phyloP scores from a whole-genome alignment of 2,329 filamentous ascomycete species.

The Aspergillus tamarii region DNA sequence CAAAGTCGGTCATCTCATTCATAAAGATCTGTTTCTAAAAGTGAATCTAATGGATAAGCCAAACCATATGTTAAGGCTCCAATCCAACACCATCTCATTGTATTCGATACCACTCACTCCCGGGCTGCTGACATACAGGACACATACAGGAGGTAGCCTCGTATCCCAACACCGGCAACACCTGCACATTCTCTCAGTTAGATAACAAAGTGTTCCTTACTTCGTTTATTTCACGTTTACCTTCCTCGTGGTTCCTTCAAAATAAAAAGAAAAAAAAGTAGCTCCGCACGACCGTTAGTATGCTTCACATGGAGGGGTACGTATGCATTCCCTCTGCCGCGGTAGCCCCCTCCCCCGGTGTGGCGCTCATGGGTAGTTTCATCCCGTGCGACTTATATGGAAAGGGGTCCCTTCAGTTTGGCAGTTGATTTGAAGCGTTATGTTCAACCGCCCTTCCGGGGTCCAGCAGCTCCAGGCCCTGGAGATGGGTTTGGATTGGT shows the following conservation, averaged over 20 bases:
- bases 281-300: background rate
- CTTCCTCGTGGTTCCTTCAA: background rate
- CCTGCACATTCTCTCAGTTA: slow-evolving; percentile 1
- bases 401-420: background rate
- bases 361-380: background rate
- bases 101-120: background rate
- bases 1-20: slow-evolving; percentile 3
- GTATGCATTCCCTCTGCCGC: background rate
- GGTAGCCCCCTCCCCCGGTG: background rate
- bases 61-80: background rate
- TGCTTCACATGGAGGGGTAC: background rate
- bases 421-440: background rate
- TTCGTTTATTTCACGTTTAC: background rate
- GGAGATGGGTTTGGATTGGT: slow-evolving; percentile 24
- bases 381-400: slow-evolving; percentile 2
- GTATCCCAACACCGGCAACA: slow-evolving; percentile 2
- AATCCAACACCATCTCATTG: background rate
- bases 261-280: too few species aligned
- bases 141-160: slow-evolving; percentile 2
- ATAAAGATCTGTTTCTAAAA: background rate
- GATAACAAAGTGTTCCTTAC: background rate
- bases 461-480: slow-evolving; percentile 30
- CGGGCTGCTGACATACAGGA: background rate
- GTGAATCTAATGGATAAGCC: slow-evolving; percentile 4
- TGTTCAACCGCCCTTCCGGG: slow-evolving; percentile 36